Base-by-base conservation (phyloP, 2,329 filamentous ascomycete species). In the Alternaria solani region DNA sequence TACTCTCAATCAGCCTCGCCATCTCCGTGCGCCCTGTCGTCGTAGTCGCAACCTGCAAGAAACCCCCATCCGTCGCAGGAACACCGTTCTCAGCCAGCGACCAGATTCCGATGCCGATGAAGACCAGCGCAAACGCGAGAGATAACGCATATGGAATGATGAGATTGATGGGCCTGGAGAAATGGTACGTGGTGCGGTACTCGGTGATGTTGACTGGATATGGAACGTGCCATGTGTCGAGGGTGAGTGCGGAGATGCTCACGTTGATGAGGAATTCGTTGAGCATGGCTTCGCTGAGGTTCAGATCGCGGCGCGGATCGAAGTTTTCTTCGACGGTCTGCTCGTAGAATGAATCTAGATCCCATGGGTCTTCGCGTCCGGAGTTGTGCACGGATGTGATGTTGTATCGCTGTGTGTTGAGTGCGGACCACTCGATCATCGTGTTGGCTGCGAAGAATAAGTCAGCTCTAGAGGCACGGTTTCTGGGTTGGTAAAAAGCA, bases 11-110 rank as follows among this genome's bases (percentile, higher is more conserved):
- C 32, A 58, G 25, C 25, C 26, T 49, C n/a, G 61, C 58, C 54
- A 62, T 55, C 16, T 55, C 58, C 5, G 58, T 64, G 7, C 47
- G 28, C 2, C 64, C 61, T 16, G n/a, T 57, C 4, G 55, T 66
- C 20, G 64, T 23, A 34, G 53, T 62, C 61, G 64, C 55, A 36
- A 62, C 51, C 18, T 66, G 61, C 16, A 66, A 26, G 34, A 66
- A 66, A 1, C 64, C 64, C 9, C 61, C 61, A 41, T 66, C 62
- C 1, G 43, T 39, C 7, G 59, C 59, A 0, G 53, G 38, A 1
- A 52, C 36, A 12, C 59, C 61, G 14, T 62, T 66, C 6, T 28
- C 18, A 16, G 5, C 7, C 11, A 66, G 30, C 6, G 64, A 46
- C 30, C 42, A 57, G 14, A 62, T 34, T 2, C 44, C 61, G 4